Conservation (phyloP, 164 flowering plant genomes). For the Platanus orientalis region DNA sequence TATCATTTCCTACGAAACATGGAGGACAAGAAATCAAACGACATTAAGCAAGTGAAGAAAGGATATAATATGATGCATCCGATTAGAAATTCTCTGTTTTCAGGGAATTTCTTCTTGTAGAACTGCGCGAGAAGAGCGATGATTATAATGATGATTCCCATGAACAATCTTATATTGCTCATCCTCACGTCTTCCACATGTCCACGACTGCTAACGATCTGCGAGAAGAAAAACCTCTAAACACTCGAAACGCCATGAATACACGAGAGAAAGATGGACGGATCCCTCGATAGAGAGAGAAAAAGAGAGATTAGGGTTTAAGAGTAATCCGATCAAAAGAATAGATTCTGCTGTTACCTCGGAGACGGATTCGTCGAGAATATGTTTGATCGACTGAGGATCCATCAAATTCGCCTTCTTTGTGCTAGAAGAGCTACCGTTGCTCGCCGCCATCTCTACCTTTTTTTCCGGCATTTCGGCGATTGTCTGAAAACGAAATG, state of each 20-base stretch:
- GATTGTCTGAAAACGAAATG: too few species aligned
- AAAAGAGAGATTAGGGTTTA: too few species aligned
- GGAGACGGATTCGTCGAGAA: constrained; percentile 79
- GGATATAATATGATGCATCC: constrained; percentile 90
- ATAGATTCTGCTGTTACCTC: constrained; percentile 47
- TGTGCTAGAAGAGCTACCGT: constrained; percentile 25
- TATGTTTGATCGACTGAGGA: constrained; percentile 80
- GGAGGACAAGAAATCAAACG: not conserved
- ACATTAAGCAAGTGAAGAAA: constrained; percentile 22
- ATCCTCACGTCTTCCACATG: constrained; percentile 71
- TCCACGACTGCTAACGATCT: constrained; percentile 76
- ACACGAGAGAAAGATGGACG: not conserved
- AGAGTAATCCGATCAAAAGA: too few species aligned
- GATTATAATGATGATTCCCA: constrained; percentile 60
- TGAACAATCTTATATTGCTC: constrained; percentile 65
- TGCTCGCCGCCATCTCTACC: constrained; percentile 10
- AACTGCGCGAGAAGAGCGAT: constrained; percentile 89
- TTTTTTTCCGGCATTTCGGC: too few species aligned
- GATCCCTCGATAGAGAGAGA: too few species aligned
- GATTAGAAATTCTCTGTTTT: constrained; percentile 67
- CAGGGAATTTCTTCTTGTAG: constrained; percentile 92
- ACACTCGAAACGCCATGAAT: not conserved
- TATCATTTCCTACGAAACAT: not conserved
- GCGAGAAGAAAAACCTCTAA: not conserved
- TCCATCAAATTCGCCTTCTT: constrained; percentile 84